Evolutionary conservation across 192 early-diverging fungal species (phyloP).

Genomic region (Linderina pennispora): DNA sequence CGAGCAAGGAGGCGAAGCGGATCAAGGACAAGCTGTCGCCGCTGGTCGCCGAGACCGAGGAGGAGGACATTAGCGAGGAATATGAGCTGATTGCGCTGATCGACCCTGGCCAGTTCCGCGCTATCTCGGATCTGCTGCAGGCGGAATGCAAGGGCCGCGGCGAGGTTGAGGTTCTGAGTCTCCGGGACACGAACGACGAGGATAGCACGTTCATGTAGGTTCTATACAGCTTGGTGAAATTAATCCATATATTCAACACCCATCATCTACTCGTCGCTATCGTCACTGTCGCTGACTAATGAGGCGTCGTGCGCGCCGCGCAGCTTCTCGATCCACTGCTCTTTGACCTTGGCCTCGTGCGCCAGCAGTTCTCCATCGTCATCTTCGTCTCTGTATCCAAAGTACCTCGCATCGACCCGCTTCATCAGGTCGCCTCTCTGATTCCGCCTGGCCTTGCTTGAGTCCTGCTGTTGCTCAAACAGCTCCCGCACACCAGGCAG

Average conservation of each 20-base stretch:
- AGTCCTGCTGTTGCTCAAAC: constrained; percentile 61
- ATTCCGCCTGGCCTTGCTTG: constrained; percentile 44
- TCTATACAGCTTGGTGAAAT: too few species aligned
- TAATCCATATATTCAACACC: too few species aligned
- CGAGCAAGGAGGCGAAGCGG: constrained; percentile 85
- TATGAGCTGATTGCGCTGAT: constrained; percentile 54
- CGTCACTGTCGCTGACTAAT: constrained; percentile 4
- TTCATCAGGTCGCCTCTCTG: constrained; percentile 66
- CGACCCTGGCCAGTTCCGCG: constrained; percentile 90
- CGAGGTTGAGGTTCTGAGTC: constrained; percentile 79
- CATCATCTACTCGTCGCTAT: too few species aligned
- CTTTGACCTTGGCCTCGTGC: constrained; percentile 65
- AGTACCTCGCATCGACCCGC: constrained; percentile 90
- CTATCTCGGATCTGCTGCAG: constrained; percentile 75
- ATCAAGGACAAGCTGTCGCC: constrained; percentile 65
- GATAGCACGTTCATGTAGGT: constrained; percentile 48
- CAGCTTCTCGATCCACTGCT: constrained; percentile 24
- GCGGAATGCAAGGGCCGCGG: constrained; percentile 81
- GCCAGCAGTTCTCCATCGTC: constrained; percentile 75
- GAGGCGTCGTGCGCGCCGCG: constrained; percentile 23
- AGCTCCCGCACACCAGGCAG: constrained; percentile 91
- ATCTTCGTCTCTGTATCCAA: constrained; percentile 89
- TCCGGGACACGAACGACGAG: constrained; percentile 66
- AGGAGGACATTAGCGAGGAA: constrained; percentile 59
- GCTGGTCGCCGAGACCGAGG: constrained; percentile 68